A percentile compares a stretch with the other conserved stretches of the same genome.
These are phyloP conservation scores for Anthracocystis setariae DNA, from an alignment of 1,284 basidiomycete genomes.

Conservation along the genomic window DNA sequence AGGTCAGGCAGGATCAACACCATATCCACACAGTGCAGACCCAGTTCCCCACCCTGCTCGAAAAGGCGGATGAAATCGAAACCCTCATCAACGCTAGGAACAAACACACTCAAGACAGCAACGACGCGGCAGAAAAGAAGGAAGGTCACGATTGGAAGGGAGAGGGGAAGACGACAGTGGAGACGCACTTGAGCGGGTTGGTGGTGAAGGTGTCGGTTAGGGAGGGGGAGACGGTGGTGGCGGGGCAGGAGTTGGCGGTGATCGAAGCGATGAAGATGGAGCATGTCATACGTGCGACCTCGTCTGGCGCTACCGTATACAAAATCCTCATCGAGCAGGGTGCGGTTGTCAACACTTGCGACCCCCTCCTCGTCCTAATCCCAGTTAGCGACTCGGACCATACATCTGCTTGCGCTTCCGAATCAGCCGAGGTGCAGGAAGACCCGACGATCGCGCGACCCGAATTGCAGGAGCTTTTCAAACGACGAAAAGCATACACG, in stretches of 20 bases:
- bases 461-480: constrained; percentile 28
- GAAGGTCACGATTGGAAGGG: constrained; percentile 1
- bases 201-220: constrained; percentile 26
- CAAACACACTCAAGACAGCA: neutral
- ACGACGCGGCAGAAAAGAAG: neutral
- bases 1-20: constrained; percentile 14
- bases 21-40: constrained; percentile 33
- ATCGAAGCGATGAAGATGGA: constrained; percentile 82
- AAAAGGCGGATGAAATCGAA: constrained; percentile 4
- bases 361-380: constrained; percentile 25
- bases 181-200: constrained; percentile 26
- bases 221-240: constrained; percentile 68
- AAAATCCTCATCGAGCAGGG: constrained; percentile 20
- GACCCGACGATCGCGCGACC: constrained; percentile 26
- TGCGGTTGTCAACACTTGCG: constrained; percentile 21
- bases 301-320: constrained; percentile 14
- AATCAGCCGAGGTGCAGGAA: constrained; percentile 6
- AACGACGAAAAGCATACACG: constrained; percentile 6
- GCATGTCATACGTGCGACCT: constrained; percentile 41
- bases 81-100: neutral
- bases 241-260: constrained; percentile 72
- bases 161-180: constrained; percentile 11
- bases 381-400: no score
- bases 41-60: constrained; percentile 6
- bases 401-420: no score